Percentiles rank a stretch among this genome's conserved stretches.
Evolutionary conservation across 805 yeast species (phyloP).

Genomic region (Pichia scutulata): DNA sequence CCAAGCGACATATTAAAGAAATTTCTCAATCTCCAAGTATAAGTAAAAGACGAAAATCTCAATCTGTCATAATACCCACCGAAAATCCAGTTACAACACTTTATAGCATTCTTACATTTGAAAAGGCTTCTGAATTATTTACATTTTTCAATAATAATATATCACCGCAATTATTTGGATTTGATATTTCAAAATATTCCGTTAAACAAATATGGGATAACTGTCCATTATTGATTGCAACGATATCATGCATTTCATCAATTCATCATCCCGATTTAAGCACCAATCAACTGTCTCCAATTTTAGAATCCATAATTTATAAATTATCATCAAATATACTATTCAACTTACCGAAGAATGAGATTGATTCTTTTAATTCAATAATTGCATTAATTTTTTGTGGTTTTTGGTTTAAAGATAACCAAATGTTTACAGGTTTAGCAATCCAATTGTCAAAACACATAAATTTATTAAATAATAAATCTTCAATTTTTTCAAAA

Average conservation of each 20-base stretch:
- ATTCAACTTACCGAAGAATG: constrained; percentile 32
- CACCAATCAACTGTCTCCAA: constrained; percentile 18
- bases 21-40: background rate
- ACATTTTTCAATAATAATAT: constrained; percentile 46
- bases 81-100: constrained; percentile 5
- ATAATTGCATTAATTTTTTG: constrained; percentile 58
- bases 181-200: constrained; percentile 43
- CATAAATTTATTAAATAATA: constrained; percentile 33
- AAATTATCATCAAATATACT: constrained; percentile 25
- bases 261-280: constrained; percentile 45
- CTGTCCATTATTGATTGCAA: constrained; percentile 51
- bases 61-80: background rate
- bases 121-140: constrained; percentile 41
- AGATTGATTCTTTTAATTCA: constrained; percentile 47
- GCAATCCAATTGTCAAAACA: constrained; percentile 61
- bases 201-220: constrained; percentile 44
- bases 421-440: constrained; percentile 57
- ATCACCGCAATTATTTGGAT: constrained; percentile 60
- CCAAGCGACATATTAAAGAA: background rate
- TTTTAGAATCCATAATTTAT: constrained; percentile 26
- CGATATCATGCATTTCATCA: constrained; percentile 55
- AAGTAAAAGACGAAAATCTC: background rate
- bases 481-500: constrained; percentile 6
- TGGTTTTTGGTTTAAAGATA: constrained; percentile 61
- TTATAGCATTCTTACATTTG: constrained; percentile 16